Evolutionary conservation across 345 rosid species (phyloP).

Genomic region (Ceriops tagal): DNA sequence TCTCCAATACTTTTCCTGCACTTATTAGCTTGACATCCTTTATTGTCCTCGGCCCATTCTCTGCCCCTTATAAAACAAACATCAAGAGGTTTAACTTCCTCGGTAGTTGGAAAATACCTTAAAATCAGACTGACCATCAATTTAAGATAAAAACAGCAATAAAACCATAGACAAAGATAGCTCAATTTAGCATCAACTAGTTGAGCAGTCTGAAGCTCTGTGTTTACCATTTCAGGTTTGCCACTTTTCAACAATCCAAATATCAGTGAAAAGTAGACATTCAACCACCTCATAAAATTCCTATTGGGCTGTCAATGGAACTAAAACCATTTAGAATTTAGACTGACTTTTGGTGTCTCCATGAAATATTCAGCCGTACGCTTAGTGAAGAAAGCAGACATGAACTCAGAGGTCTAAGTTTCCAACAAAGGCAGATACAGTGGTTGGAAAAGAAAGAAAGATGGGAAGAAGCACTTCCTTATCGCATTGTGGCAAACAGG

Average conservation of each 20-base stretch:
- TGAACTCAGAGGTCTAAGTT: background rate
- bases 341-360: background rate
- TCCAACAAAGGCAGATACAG: background rate
- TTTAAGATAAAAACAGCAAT: background rate
- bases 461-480: too few species aligned
- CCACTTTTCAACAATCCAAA: background rate
- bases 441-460: too few species aligned
- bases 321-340: slow-evolving; percentile 6
- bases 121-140: background rate
- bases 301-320: background rate
- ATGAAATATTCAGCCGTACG: background rate
- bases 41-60: slow-evolving; percentile 79
- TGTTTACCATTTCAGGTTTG: background rate
- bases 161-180: background rate
- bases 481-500: too few species aligned
- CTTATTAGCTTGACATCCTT: slow-evolving; percentile 91
- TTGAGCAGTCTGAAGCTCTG: background rate
- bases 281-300: background rate
- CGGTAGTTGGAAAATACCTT: background rate
- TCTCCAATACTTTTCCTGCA: slow-evolving; percentile 90
- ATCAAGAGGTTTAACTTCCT: background rate
- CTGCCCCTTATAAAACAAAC: slow-evolving; percentile 51
- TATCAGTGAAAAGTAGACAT: background rate
- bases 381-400: background rate
- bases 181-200: background rate